Base-by-base conservation (phyloP, 106 monocot genomes). In the Amphibolis antarctica region DNA sequence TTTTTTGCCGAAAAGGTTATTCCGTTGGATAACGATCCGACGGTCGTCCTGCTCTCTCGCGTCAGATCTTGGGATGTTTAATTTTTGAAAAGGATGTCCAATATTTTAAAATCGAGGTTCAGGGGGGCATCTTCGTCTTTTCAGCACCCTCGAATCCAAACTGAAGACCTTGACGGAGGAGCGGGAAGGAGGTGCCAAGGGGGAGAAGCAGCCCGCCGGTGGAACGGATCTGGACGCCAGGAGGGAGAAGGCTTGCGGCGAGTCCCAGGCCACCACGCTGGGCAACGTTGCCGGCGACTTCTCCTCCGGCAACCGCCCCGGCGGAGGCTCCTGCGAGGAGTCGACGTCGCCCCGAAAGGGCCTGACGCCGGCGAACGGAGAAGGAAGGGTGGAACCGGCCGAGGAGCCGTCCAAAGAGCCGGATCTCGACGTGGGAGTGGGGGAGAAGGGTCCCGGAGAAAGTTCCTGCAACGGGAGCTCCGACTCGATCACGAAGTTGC, bases 391-490 rank as follows among this genome's bases (percentile, higher is more conserved):
- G 4, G 19, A 44, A 6, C 44, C 22, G 7, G 46, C 58, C 5
- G 49, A 4, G 60, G 23, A 45, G n/a, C 20, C 53, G 26, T 1
- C 52, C 0, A 58, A 45, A 28, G 42, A 43, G 25, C 51, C 42
- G 53, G 53, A 71, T 59, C 76, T 31, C 28, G 42, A 19, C 5
- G 17, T 48, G 49, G 52, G 42, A 0, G 48, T 50, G 10, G 55
- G 47, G 22, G 63, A 67, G 51, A 78, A 74, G 69, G 52, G 53
- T 9, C 57, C 64, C n/a, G 73, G 66, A 13, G 87, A 75, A 25
- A 78, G 28, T 12, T 83, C 87, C 2, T 87, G 48, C 69, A 76
- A 87, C 73, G 83, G 87, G 44, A 87, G 87, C 73, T 77, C 87
- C 14, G 80, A 76, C 21, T 78, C 78, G 36, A 44, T 81, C 5